These are phyloP conservation scores for Septoria linicola DNA, from an alignment of 2,329 filamentous ascomycete species.

Conservation along the genomic window DNA sequence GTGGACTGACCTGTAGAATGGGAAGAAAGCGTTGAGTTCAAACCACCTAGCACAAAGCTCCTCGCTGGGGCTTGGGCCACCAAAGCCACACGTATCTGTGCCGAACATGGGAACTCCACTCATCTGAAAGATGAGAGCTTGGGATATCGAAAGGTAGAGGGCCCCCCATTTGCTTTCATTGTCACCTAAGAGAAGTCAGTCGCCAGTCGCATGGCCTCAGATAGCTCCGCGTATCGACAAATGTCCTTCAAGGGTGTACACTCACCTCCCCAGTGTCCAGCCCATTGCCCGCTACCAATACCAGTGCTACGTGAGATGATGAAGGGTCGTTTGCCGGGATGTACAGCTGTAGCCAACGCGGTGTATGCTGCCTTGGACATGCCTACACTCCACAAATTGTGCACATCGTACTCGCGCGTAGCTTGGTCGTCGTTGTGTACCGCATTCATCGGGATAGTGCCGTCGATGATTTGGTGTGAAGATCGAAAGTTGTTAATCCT, in stretches of 20 bases:
- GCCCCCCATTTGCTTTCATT: conserved; percentile 29
- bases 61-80: conserved; percentile 22
- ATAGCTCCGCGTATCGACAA: no score
- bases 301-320: conserved; percentile 30
- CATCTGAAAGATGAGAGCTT: conserved; percentile 32
- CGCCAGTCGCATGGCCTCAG: no score
- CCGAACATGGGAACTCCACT: conserved; percentile 33
- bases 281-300: conserved; percentile 26
- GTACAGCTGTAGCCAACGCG: conserved; percentile 23
- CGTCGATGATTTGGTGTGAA: conserved; percentile 27
- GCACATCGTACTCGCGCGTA: conserved; percentile 32
- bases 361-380: conserved; percentile 32
- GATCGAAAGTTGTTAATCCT: conserved; percentile 26
- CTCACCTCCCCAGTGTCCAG: conserved; percentile 35
- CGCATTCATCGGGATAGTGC: conserved; percentile 28
- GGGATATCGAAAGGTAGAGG: conserved; percentile 33
- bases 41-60: conserved; percentile 34
- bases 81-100: conserved; percentile 33
- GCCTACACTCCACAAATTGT: conserved; percentile 31
- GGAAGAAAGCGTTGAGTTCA: conserved; percentile 63
- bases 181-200: no score
- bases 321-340: conserved; percentile 29
- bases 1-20: conserved; percentile 62
- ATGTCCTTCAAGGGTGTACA: no score
- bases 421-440: conserved; percentile 26